These are phyloP conservation scores for Aspergillus diversus DNA, from an alignment of 495 filamentous ascomycete species.

Conservation along the genomic window DNA sequence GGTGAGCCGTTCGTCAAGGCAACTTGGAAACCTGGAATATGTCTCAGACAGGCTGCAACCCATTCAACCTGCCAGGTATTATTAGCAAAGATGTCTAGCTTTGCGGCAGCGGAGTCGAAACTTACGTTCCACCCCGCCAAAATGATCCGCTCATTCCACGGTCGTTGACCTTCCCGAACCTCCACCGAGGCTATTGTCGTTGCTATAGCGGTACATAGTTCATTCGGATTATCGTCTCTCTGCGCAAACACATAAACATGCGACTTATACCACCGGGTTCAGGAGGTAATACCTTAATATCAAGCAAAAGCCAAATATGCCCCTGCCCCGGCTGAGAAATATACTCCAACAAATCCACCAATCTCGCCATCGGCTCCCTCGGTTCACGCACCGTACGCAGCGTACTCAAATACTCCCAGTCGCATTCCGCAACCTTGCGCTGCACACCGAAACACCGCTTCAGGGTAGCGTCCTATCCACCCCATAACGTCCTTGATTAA, in stretches of 20 bases:
- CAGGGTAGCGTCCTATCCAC: constrained; percentile 67
- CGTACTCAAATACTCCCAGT: constrained; percentile 71
- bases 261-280: no score
- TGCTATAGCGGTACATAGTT: constrained; percentile 6
- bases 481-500: constrained; percentile 9
- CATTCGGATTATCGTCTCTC: neutral
- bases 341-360: constrained; percentile 76
- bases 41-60: neutral
- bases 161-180: constrained; percentile 61
- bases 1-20: neutral
- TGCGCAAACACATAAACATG: neutral
- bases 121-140: constrained; percentile 1
- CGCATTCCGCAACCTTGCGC: constrained; percentile 71
- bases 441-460: constrained; percentile 78
- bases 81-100: neutral
- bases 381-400: constrained; percentile 70
- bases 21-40: neutral
- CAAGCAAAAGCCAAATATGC: constrained; percentile 79
- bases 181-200: neutral
- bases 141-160: constrained; percentile 31
- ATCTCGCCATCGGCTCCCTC: constrained; percentile 69
- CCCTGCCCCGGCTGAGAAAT: constrained; percentile 62
- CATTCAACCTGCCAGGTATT: neutral
- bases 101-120: neutral
- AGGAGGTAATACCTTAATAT: constrained; percentile 84